Percentiles rank a stretch among this genome's conserved stretches.
Evolutionary conservation across 106 monocot species (phyloP).

Genomic region (Acorus calamus): DNA sequence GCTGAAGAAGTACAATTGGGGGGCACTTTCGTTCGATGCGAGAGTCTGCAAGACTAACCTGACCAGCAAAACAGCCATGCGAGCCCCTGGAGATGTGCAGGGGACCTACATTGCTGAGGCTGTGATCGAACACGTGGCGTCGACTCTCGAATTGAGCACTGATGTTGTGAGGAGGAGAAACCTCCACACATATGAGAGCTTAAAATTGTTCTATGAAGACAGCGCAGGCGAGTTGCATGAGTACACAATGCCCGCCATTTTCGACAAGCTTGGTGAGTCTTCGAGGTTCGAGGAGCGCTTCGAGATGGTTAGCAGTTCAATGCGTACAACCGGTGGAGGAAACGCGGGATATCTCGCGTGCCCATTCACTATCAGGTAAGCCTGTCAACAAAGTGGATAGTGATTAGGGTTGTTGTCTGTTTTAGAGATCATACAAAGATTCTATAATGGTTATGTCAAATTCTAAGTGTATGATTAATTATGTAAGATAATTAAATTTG

Average conservation of each 20-base stretch:
- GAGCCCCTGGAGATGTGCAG: slow-evolving; percentile 73
- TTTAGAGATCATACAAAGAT: too few species aligned
- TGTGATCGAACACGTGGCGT: slow-evolving; percentile 71
- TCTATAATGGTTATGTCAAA: too few species aligned
- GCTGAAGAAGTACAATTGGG: slow-evolving; percentile 84
- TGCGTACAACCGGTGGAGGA: slow-evolving; percentile 44
- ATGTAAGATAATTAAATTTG: too few species aligned
- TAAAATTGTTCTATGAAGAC: slow-evolving; percentile 30
- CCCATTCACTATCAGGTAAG: slow-evolving; percentile 31
- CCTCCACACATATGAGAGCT: slow-evolving; percentile 58
- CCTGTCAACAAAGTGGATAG: too few species aligned
- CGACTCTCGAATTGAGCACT: slow-evolving; percentile 30
- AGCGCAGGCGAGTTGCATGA: slow-evolving; percentile 30
- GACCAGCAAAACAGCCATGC: slow-evolving; percentile 62
- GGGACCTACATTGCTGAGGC: slow-evolving; percentile 77
- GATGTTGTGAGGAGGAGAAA: slow-evolving; percentile 44
- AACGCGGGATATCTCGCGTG: slow-evolving; percentile 60
- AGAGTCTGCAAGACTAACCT: slow-evolving; percentile 71
- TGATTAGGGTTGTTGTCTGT: too few species aligned
- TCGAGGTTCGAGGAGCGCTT: slow-evolving; percentile 19
- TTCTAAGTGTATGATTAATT: too few species aligned
- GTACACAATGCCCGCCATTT: slow-evolving; percentile 48
- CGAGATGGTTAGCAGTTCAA: slow-evolving; percentile 40
- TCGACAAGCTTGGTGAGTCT: slow-evolving; percentile 21
- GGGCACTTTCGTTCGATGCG: slow-evolving; percentile 53